Evolutionary conservation across 2,329 filamentous ascomycete species (phyloP).

Genomic region (Aspergillus nomiae): DNA sequence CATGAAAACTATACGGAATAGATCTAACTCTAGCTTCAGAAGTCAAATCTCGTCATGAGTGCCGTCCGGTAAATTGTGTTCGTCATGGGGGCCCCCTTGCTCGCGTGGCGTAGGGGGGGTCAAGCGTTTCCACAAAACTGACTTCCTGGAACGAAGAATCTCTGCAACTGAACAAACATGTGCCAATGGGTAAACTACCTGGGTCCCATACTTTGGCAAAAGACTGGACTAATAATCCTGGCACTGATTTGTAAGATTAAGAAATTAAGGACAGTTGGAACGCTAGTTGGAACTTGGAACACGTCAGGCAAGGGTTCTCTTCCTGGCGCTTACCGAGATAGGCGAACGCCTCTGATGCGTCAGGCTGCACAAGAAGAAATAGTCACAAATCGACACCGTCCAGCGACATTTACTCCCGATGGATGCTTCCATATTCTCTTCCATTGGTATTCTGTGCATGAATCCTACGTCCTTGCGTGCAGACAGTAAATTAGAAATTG

Average conservation of each 20-base stretch:
- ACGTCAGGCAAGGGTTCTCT: background rate
- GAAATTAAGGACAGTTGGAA: background rate
- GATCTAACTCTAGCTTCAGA: too few species aligned
- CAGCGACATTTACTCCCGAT: background rate
- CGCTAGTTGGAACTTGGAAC: background rate
- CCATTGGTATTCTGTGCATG: background rate
- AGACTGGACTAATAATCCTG: background rate
- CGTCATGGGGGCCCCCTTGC: background rate
- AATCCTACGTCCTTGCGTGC: background rate
- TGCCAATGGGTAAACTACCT: background rate
- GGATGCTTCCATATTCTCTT: background rate
- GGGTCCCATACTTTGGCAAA: background rate
- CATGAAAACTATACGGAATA: too few species aligned
- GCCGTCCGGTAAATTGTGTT: too few species aligned
- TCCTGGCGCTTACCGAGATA: background rate
- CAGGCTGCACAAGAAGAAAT: background rate
- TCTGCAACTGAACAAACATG: background rate
- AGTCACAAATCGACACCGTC: background rate
- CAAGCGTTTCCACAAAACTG: background rate
- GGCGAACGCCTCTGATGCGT: background rate
- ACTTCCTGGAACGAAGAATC: background rate
- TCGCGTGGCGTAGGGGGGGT: background rate
- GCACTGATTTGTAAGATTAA: too few species aligned
- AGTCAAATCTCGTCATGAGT: too few species aligned
- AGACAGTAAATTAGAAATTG: background rate